phyloP scores from a whole-genome alignment of 768 basidiomycete species.

The Termitomyces sp. region DNA sequence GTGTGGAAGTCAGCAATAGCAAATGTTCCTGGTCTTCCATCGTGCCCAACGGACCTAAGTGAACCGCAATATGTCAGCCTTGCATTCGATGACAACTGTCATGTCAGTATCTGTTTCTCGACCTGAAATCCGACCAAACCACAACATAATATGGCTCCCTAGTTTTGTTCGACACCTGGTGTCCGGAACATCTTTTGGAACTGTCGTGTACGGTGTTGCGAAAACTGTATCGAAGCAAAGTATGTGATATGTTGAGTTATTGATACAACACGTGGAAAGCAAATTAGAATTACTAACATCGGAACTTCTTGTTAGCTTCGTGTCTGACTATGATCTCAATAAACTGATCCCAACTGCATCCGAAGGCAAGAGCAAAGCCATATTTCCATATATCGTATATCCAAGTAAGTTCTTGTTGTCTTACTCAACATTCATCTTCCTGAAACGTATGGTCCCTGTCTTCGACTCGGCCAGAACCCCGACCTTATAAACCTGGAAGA shows the following conservation, averaged over 20 bases:
- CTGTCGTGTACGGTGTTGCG: slow-evolving; percentile 20
- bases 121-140: background rate
- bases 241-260: slow-evolving; percentile 2
- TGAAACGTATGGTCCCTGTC: background rate
- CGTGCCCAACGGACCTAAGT: slow-evolving; percentile 36
- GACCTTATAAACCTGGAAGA: slow-evolving; percentile 14
- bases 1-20: slow-evolving; percentile 32
- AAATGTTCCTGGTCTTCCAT: slow-evolving; percentile 29
- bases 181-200: slow-evolving; percentile 18
- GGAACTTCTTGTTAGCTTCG: slow-evolving; percentile 6
- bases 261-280: background rate
- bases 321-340: slow-evolving; percentile 12
- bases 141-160: background rate
- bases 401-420: slow-evolving; percentile 14
- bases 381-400: slow-evolving; percentile 25
- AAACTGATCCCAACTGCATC: slow-evolving; percentile 19
- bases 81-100: slow-evolving; percentile 37
- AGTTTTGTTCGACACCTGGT: slow-evolving; percentile 18
- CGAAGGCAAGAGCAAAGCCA: slow-evolving; percentile 18
- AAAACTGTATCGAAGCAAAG: slow-evolving; percentile 15
- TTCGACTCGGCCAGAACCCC: slow-evolving; percentile 12
- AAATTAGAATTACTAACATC: background rate
- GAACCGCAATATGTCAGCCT: slow-evolving; percentile 41
- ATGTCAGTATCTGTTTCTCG: slow-evolving; percentile 25
- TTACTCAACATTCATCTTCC: background rate